Evolutionary conservation across 345 rosid genomes (phyloP).

Genomic region (Brassica cretica): DNA sequence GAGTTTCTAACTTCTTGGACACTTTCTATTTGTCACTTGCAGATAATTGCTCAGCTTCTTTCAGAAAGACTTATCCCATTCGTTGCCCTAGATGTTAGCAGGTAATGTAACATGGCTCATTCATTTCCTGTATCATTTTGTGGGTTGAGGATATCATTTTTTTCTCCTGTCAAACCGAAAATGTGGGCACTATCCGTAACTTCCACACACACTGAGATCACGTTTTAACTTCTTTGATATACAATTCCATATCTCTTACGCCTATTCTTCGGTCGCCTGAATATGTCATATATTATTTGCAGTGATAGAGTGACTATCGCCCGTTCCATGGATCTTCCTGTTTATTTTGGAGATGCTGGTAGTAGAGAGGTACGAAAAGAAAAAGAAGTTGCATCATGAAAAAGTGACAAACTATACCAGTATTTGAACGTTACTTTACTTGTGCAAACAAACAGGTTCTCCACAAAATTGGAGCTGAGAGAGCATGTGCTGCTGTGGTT

Average conservation of each 20-base stretch:
- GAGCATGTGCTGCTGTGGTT: slow-evolving; percentile 97
- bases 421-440: background rate
- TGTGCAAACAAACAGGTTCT: slow-evolving; percentile 61
- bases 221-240: slow-evolving; percentile 2
- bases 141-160: background rate
- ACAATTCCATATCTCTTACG: background rate
- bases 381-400: background rate
- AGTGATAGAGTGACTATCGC: slow-evolving; percentile 96
- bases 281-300: slow-evolving; percentile 35
- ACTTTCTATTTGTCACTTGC: slow-evolving; percentile 36
- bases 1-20: background rate
- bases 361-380: slow-evolving; percentile 79
- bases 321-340: slow-evolving; percentile 96
- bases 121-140: slow-evolving; percentile 8
- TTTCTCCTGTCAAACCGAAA: background rate
- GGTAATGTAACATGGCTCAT: slow-evolving; percentile 49
- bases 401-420: background rate
- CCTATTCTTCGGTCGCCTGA: slow-evolving; percentile 12
- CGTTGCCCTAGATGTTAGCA: slow-evolving; percentile 94
- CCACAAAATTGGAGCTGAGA: slow-evolving; percentile 92
- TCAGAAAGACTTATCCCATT: slow-evolving; percentile 96
- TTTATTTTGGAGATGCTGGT: slow-evolving; percentile 97
- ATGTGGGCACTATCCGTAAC: background rate
- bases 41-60: slow-evolving; percentile 99
- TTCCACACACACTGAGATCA: slow-evolving; percentile 10